A percentile compares a stretch with the other conserved stretches of the same genome.
Conservation (phyloP, 2,329 filamentous ascomycete genomes). For the Diaporthe ampelina region DNA sequence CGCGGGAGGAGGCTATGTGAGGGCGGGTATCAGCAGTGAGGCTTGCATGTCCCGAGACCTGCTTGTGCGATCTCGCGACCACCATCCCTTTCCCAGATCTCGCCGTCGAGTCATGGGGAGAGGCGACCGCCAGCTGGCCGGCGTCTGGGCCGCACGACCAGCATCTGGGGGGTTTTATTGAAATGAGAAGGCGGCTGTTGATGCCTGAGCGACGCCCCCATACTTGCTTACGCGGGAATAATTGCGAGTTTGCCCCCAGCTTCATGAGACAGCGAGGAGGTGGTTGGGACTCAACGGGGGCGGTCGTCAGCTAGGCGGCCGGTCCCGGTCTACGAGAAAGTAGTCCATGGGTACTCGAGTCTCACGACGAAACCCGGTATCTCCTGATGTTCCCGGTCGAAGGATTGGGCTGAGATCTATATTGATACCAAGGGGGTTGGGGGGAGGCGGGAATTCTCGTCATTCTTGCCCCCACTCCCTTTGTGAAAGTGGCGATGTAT, state of each 20-base stretch:
- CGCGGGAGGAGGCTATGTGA: neutral
- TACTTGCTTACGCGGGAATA: neutral
- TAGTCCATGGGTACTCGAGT: slow-evolving; percentile 12
- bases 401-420: slow-evolving; percentile 22
- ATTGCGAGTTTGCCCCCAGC: neutral
- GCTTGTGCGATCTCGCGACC: slow-evolving; percentile 27
- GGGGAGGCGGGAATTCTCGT: neutral
- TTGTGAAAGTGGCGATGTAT: slow-evolving; percentile 20
- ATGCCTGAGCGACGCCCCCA: slow-evolving; percentile 15
- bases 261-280: slow-evolving; percentile 8
- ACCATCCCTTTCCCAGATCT: neutral
- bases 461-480: slow-evolving; percentile 23
- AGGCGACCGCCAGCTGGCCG: neutral
- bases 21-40: slow-evolving; percentile 29
- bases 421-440: slow-evolving; percentile 4
- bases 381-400: slow-evolving; percentile 20
- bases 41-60: slow-evolving; percentile 33
- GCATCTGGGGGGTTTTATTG: neutral
- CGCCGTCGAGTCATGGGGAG: neutral
- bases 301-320: slow-evolving; percentile 16
- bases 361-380: slow-evolving; percentile 29
- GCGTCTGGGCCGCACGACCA: slow-evolving; percentile 4
- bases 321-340: slow-evolving; percentile 21
- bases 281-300: slow-evolving; percentile 10
- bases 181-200: slow-evolving; percentile 24